phyloP scores from a whole-genome alignment of 192 early-diverging fungal genomes.

The Spizellomyces punctatus region DNA sequence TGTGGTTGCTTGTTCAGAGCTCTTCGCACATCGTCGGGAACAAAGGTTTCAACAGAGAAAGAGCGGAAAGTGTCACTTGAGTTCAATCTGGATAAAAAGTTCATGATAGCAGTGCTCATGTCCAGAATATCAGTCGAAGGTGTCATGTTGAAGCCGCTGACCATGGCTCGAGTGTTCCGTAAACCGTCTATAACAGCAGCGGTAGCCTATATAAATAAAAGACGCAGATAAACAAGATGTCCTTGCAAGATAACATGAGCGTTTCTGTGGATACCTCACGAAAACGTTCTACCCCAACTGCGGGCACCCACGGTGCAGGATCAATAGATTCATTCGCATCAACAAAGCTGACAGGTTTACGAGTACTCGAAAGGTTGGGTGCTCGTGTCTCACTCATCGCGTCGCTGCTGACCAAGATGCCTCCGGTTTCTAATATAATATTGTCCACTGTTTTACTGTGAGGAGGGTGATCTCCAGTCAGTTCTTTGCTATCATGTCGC shows the following conservation, averaged over 20 bases:
- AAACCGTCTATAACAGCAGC: conserved; percentile 2
- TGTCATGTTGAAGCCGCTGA: conserved; percentile 5
- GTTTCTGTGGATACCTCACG: not conserved
- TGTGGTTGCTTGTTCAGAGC: not conserved
- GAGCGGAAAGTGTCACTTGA: not conserved
- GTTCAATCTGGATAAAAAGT: not conserved
- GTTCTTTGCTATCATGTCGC: too few relatives aligned
- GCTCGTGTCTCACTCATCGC: too few relatives aligned
- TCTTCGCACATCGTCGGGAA: conserved; percentile 5
- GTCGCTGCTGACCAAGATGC: too few relatives aligned
- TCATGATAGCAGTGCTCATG: not conserved
- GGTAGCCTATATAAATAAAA: conserved; percentile 1
- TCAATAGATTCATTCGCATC: conserved; percentile 1
- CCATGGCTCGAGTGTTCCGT: conserved; percentile 3
- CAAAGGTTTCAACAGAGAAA: conserved; percentile 8
- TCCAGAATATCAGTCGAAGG: not conserved
- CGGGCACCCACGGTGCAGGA: not conserved
- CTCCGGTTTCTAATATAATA: too few relatives aligned
- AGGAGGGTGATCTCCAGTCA: too few relatives aligned
- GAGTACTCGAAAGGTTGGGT: not conserved
- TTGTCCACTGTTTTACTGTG: too few relatives aligned
- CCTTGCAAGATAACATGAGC: too few relatives aligned
- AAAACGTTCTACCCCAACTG: not conserved
- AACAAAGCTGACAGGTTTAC: not conserved
- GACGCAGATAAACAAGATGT: not conserved